Base-by-base conservation (phyloP, 306 rosid genomes). In the apple (Malus domestica) region DNA sequence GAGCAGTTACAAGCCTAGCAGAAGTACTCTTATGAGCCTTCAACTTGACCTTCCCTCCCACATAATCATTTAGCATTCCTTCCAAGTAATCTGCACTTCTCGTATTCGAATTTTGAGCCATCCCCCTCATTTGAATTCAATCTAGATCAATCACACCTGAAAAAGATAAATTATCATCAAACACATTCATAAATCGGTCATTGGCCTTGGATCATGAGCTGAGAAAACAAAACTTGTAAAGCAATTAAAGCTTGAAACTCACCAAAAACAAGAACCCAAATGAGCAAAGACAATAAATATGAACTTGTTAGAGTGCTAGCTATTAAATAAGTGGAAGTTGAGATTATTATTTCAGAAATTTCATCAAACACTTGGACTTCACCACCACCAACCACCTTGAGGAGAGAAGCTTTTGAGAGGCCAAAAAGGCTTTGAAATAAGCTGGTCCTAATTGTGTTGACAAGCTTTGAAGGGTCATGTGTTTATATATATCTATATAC, bases 1-100 rank as follows among this genome's bases (percentile, higher is more conserved):
- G 91, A 33, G 79, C 83, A 52, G 97, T 80, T 29, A 95, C 96
- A 66, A 95, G 80, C 73, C 83, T 83, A 29, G 89, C 57, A 5
- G 97, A 76, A 9, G 73, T 63, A 71, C 73, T 81, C 62, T 84
- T 88, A 16, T 74, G 89, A 67, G 89, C 49, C 84, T 84, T 95
- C 63, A 64, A 0, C 82, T 86, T 95, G 5, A 75, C 10, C 73
- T 89, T 95, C 35, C 91, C 91, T 68, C 87, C 92, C 25, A 81
- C 93, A 71, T 90, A 88, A 42, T 92, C 97, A 79, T 67, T 87
- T n/a, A 95, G 76, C 99, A 95, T 89, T 52, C 99, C 99, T 63
- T 95, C 97, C 78, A 92, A 84, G 70, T 72, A 87, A 46, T 95
- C 96, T 45, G 88, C 89, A 52, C 93, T 88, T 80, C 80, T 81